Base-by-base conservation (phyloP, 768 basidiomycete genomes). In the Suillus variegatus region DNA sequence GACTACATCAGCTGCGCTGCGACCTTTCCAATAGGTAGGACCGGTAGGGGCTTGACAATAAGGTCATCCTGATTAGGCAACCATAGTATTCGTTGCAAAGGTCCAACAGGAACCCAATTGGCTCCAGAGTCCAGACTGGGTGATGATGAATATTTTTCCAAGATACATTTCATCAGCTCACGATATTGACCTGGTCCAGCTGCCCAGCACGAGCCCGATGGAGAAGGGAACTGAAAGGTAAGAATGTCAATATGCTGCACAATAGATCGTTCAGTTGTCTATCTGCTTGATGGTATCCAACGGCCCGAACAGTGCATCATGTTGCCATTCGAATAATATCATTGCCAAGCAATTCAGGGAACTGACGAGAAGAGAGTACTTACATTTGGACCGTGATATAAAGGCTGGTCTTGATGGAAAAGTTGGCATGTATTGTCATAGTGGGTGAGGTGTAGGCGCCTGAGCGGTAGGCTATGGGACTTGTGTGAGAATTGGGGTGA, bases 201-300 rank as follows among this genome's bases (percentile, higher is more conserved):
- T 22, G n/a, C 47, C 22, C n/a, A 13, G 22, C 5, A 22, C 22
- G 13, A 22, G n/a, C 12, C 44, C 4, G 1, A 10, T 4, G 9
- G 44, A 46, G 20, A 79, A 38, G 92, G 92, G 69, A 94, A 92
- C 92, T 93, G 63, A 8, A 65, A 58, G 44, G 32, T 41, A 6
- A 67, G 28, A 52, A 55, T 43, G 49, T 67, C 64, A 67, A 52
- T 46, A 58, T 9, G n/a, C 40, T 56, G 25, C 38, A 28, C 36
- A 25, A 41, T 32, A 54, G 22, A 64, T 62, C 36, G 12, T 22
- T 49, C 12, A 49, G 13, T 22, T 12, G 49, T 52, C 54, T 51
- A 16, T 25, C 18, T 36, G 12, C n/a, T 56, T 36, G 20, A 47
- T 47, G 46, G n/a, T 12, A 47, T 47, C 12, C 4, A 10, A 38